Evolutionary conservation across 2,329 filamentous ascomycete species (phyloP).

Genomic region (Sporothrix humicola): DNA sequence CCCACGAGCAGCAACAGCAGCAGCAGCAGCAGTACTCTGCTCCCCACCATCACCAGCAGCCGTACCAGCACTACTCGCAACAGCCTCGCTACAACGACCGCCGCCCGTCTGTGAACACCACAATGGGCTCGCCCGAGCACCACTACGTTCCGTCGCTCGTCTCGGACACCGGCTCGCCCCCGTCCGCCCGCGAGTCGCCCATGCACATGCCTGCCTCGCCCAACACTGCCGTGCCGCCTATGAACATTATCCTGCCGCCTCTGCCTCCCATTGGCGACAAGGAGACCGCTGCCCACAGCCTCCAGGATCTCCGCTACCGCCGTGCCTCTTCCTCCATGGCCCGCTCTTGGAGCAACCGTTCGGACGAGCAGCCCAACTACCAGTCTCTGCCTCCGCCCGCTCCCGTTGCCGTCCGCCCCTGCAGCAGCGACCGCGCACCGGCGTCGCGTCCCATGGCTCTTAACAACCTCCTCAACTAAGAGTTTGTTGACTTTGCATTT

Average conservation of each 20-base stretch:
- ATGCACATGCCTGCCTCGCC: slow-evolving; percentile 44
- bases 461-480: not conserved
- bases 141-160: slow-evolving; percentile 68
- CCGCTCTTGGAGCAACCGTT: slow-evolving; percentile 27
- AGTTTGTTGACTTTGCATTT: not conserved
- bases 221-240: not conserved
- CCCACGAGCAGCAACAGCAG: not conserved
- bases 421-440: not conserved
- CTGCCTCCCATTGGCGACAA: not conserved
- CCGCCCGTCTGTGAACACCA: slow-evolving; percentile 22
- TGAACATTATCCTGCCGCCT: not conserved
- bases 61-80: not conserved
- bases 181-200: slow-evolving; percentile 56
- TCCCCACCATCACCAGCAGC: not conserved
- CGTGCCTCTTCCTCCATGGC: not conserved
- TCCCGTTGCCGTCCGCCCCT: not conserved
- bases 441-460: not conserved
- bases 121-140: slow-evolving; percentile 57
- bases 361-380: slow-evolving; percentile 6
- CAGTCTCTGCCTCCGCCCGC: not conserved
- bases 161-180: slow-evolving; percentile 68
- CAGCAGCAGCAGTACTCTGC: not conserved
- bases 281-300: slow-evolving; percentile 5
- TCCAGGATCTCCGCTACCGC: not conserved
- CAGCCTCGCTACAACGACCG: slow-evolving; percentile 6